phyloP scores from a whole-genome alignment of 2,329 filamentous ascomycete species.

The Westerdykella aurantiaca region DNA sequence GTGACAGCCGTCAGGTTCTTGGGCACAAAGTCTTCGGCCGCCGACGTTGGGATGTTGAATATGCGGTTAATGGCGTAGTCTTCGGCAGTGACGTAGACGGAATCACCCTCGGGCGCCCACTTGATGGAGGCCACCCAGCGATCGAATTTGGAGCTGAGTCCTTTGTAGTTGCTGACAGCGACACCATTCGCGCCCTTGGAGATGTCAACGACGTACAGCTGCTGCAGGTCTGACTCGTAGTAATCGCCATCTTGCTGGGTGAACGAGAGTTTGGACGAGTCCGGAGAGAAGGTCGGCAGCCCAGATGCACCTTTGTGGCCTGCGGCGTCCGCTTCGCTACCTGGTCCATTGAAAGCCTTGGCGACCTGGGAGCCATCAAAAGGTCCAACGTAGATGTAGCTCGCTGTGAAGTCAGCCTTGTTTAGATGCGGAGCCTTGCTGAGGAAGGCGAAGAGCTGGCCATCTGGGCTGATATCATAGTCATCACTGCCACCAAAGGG shows the following conservation, averaged over 20 bases:
- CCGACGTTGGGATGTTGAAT: constrained; percentile 57
- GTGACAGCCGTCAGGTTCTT: constrained; percentile 42
- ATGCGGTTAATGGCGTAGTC: constrained; percentile 41
- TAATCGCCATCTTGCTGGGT: constrained; percentile 60
- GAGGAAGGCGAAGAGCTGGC: constrained; percentile 59
- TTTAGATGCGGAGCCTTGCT: constrained; percentile 68
- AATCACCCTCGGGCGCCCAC: constrained; percentile 30
- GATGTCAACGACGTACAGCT: constrained; percentile 36
- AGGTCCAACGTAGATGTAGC: constrained; percentile 70
- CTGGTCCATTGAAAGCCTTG: constrained; percentile 31
- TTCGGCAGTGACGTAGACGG: constrained; percentile 30
- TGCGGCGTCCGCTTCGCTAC: constrained; percentile 27
- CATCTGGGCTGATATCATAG: constrained; percentile 65
- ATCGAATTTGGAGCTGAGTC: constrained; percentile 25
- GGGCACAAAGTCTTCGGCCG: constrained; percentile 44
- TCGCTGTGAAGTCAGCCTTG: constrained; percentile 71
- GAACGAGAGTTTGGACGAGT: constrained; percentile 67
- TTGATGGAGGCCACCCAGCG: constrained; percentile 23
- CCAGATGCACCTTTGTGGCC: constrained; percentile 58
- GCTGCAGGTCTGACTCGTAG: constrained; percentile 77
- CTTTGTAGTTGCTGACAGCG: constrained; percentile 27
- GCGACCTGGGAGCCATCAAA: constrained; percentile 52
- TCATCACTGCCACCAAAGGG: constrained; percentile 73
- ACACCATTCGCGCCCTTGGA: constrained; percentile 12
- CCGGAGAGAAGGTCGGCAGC: constrained; percentile 67